Evolutionary conservation across 441 rosid genomes (phyloP).

Genomic region (Aleurites moluccanus): DNA sequence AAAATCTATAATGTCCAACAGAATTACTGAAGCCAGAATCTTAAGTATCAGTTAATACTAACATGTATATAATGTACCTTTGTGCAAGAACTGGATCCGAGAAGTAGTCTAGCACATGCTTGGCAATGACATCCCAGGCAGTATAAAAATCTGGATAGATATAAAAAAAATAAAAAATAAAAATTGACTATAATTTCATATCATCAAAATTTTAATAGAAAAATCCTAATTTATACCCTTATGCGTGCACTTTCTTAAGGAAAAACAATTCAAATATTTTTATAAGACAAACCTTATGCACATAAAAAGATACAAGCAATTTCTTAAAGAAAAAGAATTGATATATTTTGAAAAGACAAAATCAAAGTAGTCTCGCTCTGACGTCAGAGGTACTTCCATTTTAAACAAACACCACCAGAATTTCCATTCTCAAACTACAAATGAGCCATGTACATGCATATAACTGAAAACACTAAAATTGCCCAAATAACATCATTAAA

Average conservation of each 20-base stretch:
- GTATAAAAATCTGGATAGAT: slow-evolving; percentile 81
- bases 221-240: background rate
- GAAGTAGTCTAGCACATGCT: slow-evolving; percentile 53
- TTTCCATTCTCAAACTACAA: background rate
- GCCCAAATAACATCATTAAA: background rate
- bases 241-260: background rate
- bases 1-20: background rate
- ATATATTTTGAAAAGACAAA: background rate
- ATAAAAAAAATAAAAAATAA: background rate
- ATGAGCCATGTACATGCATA: background rate
- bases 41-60: slow-evolving; percentile 11
- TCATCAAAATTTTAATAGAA: background rate
- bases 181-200: slow-evolving; percentile 17
- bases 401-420: background rate
- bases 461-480: background rate
- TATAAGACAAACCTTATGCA: background rate
- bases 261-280: background rate
- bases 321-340: background rate
- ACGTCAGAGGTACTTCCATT: background rate
- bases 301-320: background rate
- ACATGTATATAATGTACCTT: slow-evolving; percentile 48
- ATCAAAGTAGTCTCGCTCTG: background rate
- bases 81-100: slow-evolving; percentile 61
- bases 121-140: slow-evolving; percentile 85
- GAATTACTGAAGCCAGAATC: slow-evolving; percentile 7